Conservation (phyloP, 345 rosid species). For the Bruguiera sexangula region DNA sequence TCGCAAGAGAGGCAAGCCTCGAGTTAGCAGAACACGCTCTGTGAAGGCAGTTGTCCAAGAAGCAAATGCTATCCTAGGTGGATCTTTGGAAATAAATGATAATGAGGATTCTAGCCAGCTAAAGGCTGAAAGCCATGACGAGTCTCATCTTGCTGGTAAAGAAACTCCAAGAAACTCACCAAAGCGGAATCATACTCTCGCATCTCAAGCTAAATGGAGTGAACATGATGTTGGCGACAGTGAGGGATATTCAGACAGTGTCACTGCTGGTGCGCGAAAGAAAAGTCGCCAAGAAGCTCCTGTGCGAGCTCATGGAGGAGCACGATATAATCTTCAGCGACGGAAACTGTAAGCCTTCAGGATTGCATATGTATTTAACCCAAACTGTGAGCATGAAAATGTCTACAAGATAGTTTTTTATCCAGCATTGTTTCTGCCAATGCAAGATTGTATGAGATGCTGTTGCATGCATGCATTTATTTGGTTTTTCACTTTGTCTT, state of each 20-base stretch:
- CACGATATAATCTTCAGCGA: constrained; percentile 72
- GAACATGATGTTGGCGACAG: constrained; percentile 63
- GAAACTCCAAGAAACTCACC: constrained; percentile 48
- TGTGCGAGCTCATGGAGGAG: constrained; percentile 38
- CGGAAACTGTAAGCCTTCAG: constrained; percentile 51
- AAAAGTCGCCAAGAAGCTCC: constrained; percentile 60
- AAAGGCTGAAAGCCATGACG: constrained; percentile 49
- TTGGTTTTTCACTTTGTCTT: no score
- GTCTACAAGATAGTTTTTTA: no score
- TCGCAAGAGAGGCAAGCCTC: constrained; percentile 48
- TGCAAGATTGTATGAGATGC: no score
- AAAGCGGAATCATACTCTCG: constrained; percentile 54
- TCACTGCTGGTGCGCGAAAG: constrained; percentile 51
- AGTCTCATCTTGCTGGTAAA: constrained; percentile 50
- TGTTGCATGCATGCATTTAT: no score
- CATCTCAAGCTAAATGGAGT: constrained; percentile 48
- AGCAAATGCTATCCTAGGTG: constrained; percentile 69
- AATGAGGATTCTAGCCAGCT: constrained; percentile 49
- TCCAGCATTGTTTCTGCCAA: no score
- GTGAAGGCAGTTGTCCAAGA: constrained; percentile 81
- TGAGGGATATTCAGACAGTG: constrained; percentile 66
- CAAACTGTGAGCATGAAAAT: no score
- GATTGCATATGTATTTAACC: no score
- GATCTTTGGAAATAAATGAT: constrained; percentile 44
- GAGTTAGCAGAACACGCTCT: constrained; percentile 60